phyloP scores from a whole-genome alignment of 106 monocot species.

The Phalaenopsis aphrodite region DNA sequence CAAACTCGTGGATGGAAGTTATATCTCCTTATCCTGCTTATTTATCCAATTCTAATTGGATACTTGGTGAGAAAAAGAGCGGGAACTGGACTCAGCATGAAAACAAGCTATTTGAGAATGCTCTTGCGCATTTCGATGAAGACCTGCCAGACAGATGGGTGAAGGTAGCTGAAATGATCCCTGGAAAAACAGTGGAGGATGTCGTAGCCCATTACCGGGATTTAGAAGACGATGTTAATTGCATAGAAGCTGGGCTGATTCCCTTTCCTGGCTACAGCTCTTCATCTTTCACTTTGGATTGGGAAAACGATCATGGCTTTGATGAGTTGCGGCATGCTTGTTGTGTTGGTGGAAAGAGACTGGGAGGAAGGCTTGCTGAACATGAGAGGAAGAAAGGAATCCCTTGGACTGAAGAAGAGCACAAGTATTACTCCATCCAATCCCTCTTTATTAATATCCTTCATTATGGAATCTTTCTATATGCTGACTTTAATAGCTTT shows the following conservation, averaged over 20 bases:
- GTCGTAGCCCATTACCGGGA: conserved; percentile 53
- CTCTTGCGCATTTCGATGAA: conserved; percentile 48
- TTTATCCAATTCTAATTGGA: conserved; percentile 29
- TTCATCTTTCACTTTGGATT: conserved; percentile 42
- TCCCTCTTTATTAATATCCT: neutral
- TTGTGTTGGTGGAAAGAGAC: conserved; percentile 33
- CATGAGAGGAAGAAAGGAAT: conserved; percentile 92
- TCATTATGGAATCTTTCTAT: neutral
- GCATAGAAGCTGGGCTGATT: conserved; percentile 63
- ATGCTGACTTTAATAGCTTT: neutral
- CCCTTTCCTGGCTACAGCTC: conserved; percentile 45
- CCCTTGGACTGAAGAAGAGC: conserved; percentile 92
- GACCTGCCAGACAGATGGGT: conserved; percentile 54
- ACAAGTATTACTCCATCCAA: conserved; percentile 37
- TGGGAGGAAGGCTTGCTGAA: conserved; percentile 29
- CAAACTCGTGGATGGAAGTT: conserved; percentile 19
- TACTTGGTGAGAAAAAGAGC: conserved; percentile 10
- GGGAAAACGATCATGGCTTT: conserved; percentile 26
- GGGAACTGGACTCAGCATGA: conserved; percentile 48
- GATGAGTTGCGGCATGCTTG: conserved; percentile 25
- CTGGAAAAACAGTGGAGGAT: conserved; percentile 49
- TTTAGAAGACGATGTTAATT: conserved; percentile 54
- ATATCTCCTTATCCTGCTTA: conserved; percentile 18
- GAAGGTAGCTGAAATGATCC: conserved; percentile 49
- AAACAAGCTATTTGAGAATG: conserved; percentile 73